Evolutionary conservation across 2,329 filamentous ascomycete species (phyloP), one percentile per base, ranked within the genome.

Genomic region (Cercospora sp.): DNA sequence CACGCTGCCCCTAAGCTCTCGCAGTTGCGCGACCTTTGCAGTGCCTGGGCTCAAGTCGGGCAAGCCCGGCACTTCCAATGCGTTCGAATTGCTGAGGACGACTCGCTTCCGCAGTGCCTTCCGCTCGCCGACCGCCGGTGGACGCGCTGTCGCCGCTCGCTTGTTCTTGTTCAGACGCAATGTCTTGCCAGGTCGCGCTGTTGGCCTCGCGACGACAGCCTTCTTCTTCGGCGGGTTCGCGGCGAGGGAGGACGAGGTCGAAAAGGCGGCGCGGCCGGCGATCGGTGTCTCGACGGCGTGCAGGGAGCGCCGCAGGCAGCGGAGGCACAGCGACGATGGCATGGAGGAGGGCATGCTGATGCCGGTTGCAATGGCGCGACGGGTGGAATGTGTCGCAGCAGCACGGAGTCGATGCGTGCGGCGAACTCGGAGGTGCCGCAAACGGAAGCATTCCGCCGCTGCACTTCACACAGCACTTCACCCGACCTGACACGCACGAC

Each of bases 81-180:
- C 95, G 81, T 97, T 98, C 80, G 92, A 91, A 82, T 98, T 99
- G 84, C 91, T 94, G 69, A 99, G 88, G 68, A 96, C 89, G 75
- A 99, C 92, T 73, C 92, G 89, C 83, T 96, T 97, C 72, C 93
- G 89, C 77, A 92, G 84, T 30, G 92, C 91, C 81, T 93, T 96
- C 72, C 94, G 89, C 84, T 97, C 94, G 72, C 94, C 94, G 3
- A 88, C 85, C 12, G 72, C 76, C 4, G 76, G 76, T 5, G 77
- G 77, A 39, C 74, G 70, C 7, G 70, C 69, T 10, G 64, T 73
- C 3, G 69, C 33, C 16, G 67, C 64, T 31, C 77, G 76, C 55
- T 65, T 75, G 60, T 77, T 77, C 67, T 77, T 77, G 39, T 67
- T 65, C 20, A 78, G 66, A 13, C 72, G 68, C 10, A 78, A 69